Evolutionary conservation across 1,139 yeast species (phyloP).

Genomic region (Nadsonia starkeyi-henricii): DNA sequence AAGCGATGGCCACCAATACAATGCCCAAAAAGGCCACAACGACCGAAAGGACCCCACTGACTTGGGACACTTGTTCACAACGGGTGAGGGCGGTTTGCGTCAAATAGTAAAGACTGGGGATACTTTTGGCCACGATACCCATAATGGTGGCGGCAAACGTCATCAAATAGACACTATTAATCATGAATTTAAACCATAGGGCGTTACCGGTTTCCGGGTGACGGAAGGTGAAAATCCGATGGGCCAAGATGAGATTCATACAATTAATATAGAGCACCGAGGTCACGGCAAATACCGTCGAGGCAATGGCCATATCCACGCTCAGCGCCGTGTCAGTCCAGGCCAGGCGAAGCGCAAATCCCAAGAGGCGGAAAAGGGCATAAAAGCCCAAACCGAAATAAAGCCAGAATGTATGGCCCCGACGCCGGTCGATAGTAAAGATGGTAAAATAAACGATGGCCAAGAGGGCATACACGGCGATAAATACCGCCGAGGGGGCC

Average conservation of each 20-base stretch:
- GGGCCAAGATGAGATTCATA: constrained; percentile 41
- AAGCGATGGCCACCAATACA: constrained; percentile 37
- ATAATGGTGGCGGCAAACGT: constrained; percentile 48
- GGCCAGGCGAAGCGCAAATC: constrained; percentile 44
- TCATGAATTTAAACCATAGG: constrained; percentile 37
- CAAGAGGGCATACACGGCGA: constrained; percentile 39
- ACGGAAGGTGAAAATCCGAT: constrained; percentile 68
- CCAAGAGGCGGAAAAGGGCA: constrained; percentile 39
- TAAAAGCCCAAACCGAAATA: constrained; percentile 43
- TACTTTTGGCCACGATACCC: constrained; percentile 53
- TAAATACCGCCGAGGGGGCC: constrained; percentile 49
- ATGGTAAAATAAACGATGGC: constrained; percentile 35
- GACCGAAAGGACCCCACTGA: constrained; percentile 43
- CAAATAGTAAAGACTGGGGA: constrained; percentile 50
- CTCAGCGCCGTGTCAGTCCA: constrained; percentile 41
- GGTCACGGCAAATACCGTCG: constrained; percentile 44
- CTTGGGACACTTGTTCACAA: constrained; percentile 46
- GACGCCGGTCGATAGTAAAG: constrained; percentile 35
- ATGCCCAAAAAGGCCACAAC: constrained; percentile 46
- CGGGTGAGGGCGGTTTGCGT: constrained; percentile 31
- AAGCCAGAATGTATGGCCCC: constrained; percentile 55
- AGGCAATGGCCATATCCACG: constrained; percentile 42
- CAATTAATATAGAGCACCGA: constrained; percentile 29
- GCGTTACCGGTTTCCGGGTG: constrained; percentile 66
- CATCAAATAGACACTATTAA: constrained; percentile 38